phyloP scores from a whole-genome alignment of 352 stramenopile species.

The Globisporangium nodosum region DNA sequence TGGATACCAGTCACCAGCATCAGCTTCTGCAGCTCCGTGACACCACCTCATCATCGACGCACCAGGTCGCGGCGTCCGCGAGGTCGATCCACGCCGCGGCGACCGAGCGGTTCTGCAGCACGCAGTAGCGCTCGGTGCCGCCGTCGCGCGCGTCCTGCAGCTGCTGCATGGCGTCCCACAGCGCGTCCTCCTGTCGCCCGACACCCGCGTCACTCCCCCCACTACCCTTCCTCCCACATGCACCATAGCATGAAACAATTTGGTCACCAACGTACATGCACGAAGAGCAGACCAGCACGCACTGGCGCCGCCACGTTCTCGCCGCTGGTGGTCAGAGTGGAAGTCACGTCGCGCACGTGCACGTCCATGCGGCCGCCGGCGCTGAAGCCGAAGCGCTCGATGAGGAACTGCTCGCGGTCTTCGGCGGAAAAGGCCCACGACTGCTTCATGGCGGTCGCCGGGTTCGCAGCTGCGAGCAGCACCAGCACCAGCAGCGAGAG shows the following conservation, averaged over 20 bases:
- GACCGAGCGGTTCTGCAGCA: constrained; percentile 38
- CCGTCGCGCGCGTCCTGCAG: constrained; percentile 27
- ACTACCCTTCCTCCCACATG: neutral
- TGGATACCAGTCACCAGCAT: neutral
- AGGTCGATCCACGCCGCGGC: constrained; percentile 58
- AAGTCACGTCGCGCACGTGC: constrained; percentile 51
- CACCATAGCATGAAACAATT: neutral
- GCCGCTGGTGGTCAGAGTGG: constrained; percentile 4
- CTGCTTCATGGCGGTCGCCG: constrained; percentile 58
- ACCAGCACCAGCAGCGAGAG: neutral
- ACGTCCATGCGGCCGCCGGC: constrained; percentile 61
- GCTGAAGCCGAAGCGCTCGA: constrained; percentile 89
- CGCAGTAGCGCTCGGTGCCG: constrained; percentile 26
- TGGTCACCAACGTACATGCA: constrained; percentile 34
- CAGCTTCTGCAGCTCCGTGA: neutral
- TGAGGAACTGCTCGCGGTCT: constrained; percentile 71
- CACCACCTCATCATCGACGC: constrained; percentile 13
- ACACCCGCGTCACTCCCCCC: neutral
- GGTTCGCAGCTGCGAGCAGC: too few species aligned
- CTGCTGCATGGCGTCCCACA: constrained; percentile 52
- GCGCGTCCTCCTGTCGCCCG: constrained; percentile 32
- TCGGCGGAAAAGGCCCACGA: constrained; percentile 66
- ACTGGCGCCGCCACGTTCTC: constrained; percentile 7
- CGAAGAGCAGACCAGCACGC: constrained; percentile 47
- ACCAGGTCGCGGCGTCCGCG: constrained; percentile 42